Base-by-base conservation (phyloP, 2,329 filamentous ascomycete species). In the Cadophora sp. region DNA sequence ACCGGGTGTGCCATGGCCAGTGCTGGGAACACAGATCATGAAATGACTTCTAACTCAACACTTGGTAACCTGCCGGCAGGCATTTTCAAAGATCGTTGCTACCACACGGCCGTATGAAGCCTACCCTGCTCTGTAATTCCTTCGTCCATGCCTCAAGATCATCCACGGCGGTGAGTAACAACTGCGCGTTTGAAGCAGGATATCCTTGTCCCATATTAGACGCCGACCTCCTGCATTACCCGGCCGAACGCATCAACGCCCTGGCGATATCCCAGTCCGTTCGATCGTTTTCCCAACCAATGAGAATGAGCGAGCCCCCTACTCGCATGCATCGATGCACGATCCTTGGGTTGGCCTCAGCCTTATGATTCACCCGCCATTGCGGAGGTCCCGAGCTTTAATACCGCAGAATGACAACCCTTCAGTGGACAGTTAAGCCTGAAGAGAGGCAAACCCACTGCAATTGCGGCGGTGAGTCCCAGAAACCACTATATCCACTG, bases 371-470 rank as follows among this genome's bases (percentile, higher is more conserved):
- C 62, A 60, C 60, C 60, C 50, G 53, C 65, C 36, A 33, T 39
- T 62, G 60, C 65, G 64, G 67, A 63, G 59, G 59, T 55, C 59
- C 67, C 67, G 67, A 69, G 39, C 27, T 48, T 55, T 18, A 62
- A 48, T n/a, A 56, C 41, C 59, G 55, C 61, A 55, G 30, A 43
- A 36, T 55, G 51, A 41, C 27, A 27, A 41, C 22, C 58, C 11
- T 30, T 56, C 36, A 50, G 22, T 36, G 63, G 56, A 58, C 41
- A 16, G 24, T 55, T 39, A 14, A 50, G 55, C 45, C 55, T 62
- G 51, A 36, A 62, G 33, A 53, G 33, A 41, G 27, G 14, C 20
- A 62, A 39, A 51, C 20, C 33, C 20, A 18, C 51, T 30, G 27
- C 7, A 18, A 33, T 47, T 48, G 41, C 66, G 59, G 66, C 62